phyloP scores from a whole-genome alignment of 1,139 yeast genomes.

The Candida sanyaensis region DNA sequence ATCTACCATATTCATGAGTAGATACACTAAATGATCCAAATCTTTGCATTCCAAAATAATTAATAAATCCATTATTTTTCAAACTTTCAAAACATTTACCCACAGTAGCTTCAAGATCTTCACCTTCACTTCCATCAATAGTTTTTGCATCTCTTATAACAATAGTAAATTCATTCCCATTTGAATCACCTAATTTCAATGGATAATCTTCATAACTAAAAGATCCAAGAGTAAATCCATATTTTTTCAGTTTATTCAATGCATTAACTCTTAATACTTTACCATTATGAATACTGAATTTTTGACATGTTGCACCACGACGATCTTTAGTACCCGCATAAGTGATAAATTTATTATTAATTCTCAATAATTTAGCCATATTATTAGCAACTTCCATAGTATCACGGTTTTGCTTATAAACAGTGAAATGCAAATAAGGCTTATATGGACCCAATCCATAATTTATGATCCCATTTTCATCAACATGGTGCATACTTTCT shows the following conservation, averaged over 20 bases:
- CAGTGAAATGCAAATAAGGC: conserved; percentile 71
- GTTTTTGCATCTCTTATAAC: conserved; percentile 72
- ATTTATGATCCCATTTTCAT: conserved; percentile 46
- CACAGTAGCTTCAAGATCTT: conserved; percentile 44
- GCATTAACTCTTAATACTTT: conserved; percentile 78
- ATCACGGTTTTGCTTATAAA: conserved; percentile 93
- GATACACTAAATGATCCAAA: conserved; percentile 95
- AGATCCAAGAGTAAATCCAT: conserved; percentile 75
- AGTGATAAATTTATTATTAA: conserved; percentile 67
- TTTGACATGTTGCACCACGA: conserved; percentile 93
- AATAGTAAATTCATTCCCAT: conserved; percentile 85
- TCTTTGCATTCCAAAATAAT: conserved; percentile 96
- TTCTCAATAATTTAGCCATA: conserved; percentile 68
- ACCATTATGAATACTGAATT: conserved; percentile 68
- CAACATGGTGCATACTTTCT: conserved; percentile 52
- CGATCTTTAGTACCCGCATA: conserved; percentile 98
- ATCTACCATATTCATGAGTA: conserved; percentile 82
- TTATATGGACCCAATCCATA: conserved; percentile 71
- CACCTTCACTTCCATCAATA: conserved; percentile 26
- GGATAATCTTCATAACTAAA: conserved; percentile 66
- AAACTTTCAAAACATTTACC: conserved; percentile 58
- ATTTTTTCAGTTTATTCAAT: conserved; percentile 67
- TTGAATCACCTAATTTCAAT: conserved; percentile 76
- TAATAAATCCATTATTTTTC: conserved; percentile 74
- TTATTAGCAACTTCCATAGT: conserved; percentile 92